A percentile compares a stretch with the other conserved stretches of the same genome.
phyloP scores from a whole-genome alignment of 768 basidiomycete species.

The Russula lepida region DNA sequence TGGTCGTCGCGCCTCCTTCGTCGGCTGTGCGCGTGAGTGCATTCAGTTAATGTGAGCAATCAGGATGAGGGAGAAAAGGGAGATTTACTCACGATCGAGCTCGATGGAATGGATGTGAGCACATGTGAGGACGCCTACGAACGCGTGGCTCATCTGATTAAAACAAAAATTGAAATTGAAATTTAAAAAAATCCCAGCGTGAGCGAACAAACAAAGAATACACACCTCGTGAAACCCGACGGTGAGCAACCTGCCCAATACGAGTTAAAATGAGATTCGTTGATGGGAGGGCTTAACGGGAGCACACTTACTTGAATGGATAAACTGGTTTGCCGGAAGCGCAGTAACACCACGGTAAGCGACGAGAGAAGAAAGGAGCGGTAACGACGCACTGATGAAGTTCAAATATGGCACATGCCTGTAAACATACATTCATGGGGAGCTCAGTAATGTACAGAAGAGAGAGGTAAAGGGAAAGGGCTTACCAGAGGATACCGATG shows the following conservation, averaged over 20 bases:
- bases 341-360: background rate
- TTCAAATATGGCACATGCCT: slow-evolving; percentile 77
- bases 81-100: slow-evolving; percentile 66
- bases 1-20: slow-evolving; percentile 79
- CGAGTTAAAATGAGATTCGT: too few species aligned
- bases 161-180: background rate
- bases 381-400: slow-evolving; percentile 53
- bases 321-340: slow-evolving; percentile 48
- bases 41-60: too few species aligned
- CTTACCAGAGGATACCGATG: slow-evolving; percentile 77
- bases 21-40: slow-evolving; percentile 44
- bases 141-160: slow-evolving; percentile 74
- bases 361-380: background rate
- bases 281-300: background rate
- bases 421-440: background rate
- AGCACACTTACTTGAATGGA: slow-evolving; percentile 64
- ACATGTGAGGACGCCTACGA: slow-evolving; percentile 73
- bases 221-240: slow-evolving; percentile 83
- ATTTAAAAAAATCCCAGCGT: background rate
- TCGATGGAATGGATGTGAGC: slow-evolving; percentile 81
- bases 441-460: background rate
- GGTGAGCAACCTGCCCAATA: slow-evolving; percentile 56
- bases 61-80: slow-evolving; percentile 6
- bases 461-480: background rate
- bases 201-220: background rate